Base-by-base conservation (phyloP, 441 rosid genomes). In the Mallotus repandus region DNA sequence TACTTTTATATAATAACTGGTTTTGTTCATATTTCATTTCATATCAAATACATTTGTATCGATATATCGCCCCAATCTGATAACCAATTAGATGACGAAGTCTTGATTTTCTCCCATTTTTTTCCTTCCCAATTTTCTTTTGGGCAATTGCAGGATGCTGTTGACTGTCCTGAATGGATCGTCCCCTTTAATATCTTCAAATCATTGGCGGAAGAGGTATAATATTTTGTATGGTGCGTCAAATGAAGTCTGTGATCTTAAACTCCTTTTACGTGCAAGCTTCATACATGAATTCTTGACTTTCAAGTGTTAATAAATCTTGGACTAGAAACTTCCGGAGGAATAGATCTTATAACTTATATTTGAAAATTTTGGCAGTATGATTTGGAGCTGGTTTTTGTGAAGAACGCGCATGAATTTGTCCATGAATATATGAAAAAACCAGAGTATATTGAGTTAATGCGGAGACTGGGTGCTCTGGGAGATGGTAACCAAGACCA, bases 151-250 rank as follows among this genome's bases (percentile, higher is more conserved):
- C 83, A 91, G 99, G 98, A 96, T 88, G 97, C 98, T 69, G 97
- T 96, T 5, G 99, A 91, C 79, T 90, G 98, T 74, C 98, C 98
- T 68, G 99, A 96, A 81, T 93, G 96, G 99, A 87, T 96, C 76
- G 98, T 96, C 62, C 98, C 97, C 69, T 91, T 96, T 78, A 85
- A 93, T 61, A 66, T 96, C 77, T 96, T 96, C 87, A 96, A 93
- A 79, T 76, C 89, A 19, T 81, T 96, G 86, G 97, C 99, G 50
- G 98, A 90, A 86, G 95, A 95, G 97, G 99, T 89, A 84, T 22
- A 50, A 49, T 74, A 70, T 63, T 72, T 63, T 72, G 54, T 43
- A 63, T 61, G 14, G 16, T 53, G 65, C 25, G 9, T 35, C 61
- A 22, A 58, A 29, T 63, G 67, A 59, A 71, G 60, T 38, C 57